Evolutionary conservation across 352 stramenopile genomes (phyloP).

Genomic region (Phytopythium kandeliae): DNA sequence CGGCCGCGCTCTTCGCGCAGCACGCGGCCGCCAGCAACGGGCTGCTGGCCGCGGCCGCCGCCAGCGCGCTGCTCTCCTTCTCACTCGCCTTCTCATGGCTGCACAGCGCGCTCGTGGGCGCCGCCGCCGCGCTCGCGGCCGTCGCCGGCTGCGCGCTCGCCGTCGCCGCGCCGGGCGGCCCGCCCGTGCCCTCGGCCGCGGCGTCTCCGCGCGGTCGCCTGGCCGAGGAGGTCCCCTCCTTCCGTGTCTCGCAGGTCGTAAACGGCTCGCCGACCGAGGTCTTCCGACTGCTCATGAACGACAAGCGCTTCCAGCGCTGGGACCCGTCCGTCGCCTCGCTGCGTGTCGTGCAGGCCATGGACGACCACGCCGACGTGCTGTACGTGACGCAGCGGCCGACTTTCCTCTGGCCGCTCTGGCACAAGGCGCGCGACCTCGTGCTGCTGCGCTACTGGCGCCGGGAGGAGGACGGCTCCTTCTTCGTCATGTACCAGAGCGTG

Average conservation of each 20-base stretch:
- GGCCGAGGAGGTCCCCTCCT: conserved; percentile 76
- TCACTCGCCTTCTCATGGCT: conserved; percentile 86
- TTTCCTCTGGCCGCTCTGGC: conserved; percentile 82
- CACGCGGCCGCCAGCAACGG: conserved; percentile 73
- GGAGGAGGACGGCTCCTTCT: conserved; percentile 86
- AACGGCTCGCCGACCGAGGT: conserved; percentile 80
- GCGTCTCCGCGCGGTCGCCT: too few species aligned
- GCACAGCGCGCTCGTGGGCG: conserved; percentile 77
- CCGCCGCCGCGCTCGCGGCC: conserved; percentile 53
- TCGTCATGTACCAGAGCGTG: conserved; percentile 89
- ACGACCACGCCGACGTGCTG: conserved; percentile 87
- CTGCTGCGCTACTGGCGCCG: conserved; percentile 87
- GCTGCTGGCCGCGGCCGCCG: conserved; percentile 52
- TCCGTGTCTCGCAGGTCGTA: conserved; percentile 80
- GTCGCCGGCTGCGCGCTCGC: conserved; percentile 66
- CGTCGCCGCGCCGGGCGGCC: conserved; percentile 11
- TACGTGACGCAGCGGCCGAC: conserved; percentile 84
- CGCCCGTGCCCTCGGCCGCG: neutral
- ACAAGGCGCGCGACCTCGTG: conserved; percentile 81
- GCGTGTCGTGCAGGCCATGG: conserved; percentile 80
- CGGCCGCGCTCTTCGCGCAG: conserved; percentile 75
- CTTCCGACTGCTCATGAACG: conserved; percentile 82
- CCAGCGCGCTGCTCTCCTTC: conserved; percentile 71
- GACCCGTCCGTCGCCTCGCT: conserved; percentile 73
- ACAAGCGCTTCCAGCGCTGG: conserved; percentile 79